These are phyloP conservation scores for Candolleomyces eurysporus DNA, from an alignment of 768 basidiomycete genomes.

Conservation along the genomic window DNA sequence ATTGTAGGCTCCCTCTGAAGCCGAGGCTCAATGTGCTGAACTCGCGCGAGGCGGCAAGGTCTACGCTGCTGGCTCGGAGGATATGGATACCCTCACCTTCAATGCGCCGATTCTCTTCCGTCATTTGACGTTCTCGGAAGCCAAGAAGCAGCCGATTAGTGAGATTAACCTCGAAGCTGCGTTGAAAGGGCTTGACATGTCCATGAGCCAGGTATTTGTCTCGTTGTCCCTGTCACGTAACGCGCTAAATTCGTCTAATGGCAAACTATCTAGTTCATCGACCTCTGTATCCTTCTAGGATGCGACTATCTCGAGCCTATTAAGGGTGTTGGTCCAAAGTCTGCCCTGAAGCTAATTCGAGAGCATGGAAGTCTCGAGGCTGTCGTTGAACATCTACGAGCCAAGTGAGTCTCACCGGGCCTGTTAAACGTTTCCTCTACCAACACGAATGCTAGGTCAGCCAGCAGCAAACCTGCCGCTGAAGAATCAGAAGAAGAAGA, in stretches of 20 bases:
- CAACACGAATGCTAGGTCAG: conserved; percentile 31
- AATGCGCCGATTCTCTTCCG: conserved; percentile 87
- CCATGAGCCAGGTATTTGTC: conserved; percentile 74
- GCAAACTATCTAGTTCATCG: conserved; percentile 73
- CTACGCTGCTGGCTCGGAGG: conserved; percentile 96
- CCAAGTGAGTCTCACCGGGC: conserved; percentile 50
- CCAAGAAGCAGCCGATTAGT: conserved; percentile 93
- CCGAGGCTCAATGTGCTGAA: conserved; percentile 98
- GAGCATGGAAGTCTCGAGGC: conserved; percentile 73
- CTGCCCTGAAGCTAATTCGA: conserved; percentile 86
- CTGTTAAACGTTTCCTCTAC: not conserved
- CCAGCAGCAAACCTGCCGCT: conserved; percentile 40
- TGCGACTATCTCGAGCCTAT: conserved; percentile 99
- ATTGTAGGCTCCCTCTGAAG: conserved; percentile 99
- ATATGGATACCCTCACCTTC: conserved; percentile 99
- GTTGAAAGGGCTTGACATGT: conserved; percentile 87
- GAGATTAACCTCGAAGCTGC: conserved; percentile 84
- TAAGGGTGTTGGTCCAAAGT: conserved; percentile 94
- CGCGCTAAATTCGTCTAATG: not conserved
- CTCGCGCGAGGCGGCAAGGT: conserved; percentile 96
- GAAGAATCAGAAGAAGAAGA: conserved; percentile 29
- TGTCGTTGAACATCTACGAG: conserved; percentile 75
- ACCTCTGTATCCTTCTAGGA: conserved; percentile 93
- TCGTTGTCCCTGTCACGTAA: not conserved
- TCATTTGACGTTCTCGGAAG: conserved; percentile 97